Percentiles rank a stretch among this genome's conserved stretches.
Conservation (phyloP, 2,329 filamentous ascomycete genomes). For the Penicillium sp. region DNA sequence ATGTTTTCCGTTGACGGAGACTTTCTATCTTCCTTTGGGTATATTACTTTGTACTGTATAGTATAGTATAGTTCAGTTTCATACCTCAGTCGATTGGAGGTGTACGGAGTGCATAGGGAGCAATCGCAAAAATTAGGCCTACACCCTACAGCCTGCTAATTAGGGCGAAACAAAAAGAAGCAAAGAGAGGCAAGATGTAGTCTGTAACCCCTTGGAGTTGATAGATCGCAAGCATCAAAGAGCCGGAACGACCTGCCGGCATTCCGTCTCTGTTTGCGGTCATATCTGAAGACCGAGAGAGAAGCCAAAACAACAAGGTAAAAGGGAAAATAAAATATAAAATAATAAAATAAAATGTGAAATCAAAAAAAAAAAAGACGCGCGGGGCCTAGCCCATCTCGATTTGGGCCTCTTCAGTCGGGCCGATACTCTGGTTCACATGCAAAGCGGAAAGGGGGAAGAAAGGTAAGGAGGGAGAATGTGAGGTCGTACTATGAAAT, state of each 20-base stretch:
- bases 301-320: no score
- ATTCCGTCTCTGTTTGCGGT: not conserved
- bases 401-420: not conserved
- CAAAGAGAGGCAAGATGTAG: no score
- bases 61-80: no score
- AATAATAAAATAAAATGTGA: no score
- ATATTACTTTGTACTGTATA: no score
- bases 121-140: not conserved
- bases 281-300: not conserved
- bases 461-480: not conserved
- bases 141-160: no score
- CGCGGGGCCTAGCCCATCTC: not conserved
- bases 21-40: no score
- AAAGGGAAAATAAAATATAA: no score
- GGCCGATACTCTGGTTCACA: slow-evolving; percentile 1
- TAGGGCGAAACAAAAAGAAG: not conserved
- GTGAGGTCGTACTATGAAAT: not conserved
- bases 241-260: not conserved
- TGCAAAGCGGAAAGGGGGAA: not conserved
- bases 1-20: not conserved
- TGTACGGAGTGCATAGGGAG: no score
- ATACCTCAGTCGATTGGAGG: no score
- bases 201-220: not conserved
- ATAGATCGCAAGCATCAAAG: slow-evolving; percentile 1
- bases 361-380: not conserved